A percentile compares a stretch with the other conserved stretches of the same genome.
These are phyloP conservation scores for Scedosporium minutisporum DNA, from an alignment of 2,329 filamentous ascomycete species.

Conservation along the genomic window DNA sequence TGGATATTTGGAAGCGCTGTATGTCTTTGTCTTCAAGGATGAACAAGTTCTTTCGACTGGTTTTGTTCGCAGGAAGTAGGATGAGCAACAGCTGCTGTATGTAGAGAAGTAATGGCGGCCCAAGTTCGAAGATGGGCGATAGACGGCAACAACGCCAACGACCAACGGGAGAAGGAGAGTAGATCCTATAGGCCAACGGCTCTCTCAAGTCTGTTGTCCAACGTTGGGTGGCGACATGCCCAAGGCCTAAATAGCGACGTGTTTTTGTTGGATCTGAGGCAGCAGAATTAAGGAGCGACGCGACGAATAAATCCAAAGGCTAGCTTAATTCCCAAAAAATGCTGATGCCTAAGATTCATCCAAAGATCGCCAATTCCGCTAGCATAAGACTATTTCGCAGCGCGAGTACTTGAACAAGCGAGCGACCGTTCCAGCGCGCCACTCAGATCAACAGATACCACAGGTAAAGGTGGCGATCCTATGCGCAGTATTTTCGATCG, in stretches of 20 bases:
- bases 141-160: too few relatives aligned
- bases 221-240: neutral
- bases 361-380: too few relatives aligned
- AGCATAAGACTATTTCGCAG: too few relatives aligned
- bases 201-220: neutral
- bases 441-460: neutral
- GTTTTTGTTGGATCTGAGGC: neutral
- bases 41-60: too few relatives aligned
- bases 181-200: too few relatives aligned
- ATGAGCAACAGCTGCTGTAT: too few relatives aligned
- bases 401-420: neutral
- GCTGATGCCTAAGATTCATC: neutral
- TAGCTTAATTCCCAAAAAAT: neutral
- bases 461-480: neutral
- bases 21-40: too few relatives aligned
- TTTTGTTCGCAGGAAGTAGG: too few relatives aligned
- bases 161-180: too few relatives aligned
- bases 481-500: neutral
- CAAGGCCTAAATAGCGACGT: neutral
- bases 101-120: too few relatives aligned
- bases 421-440: slow-evolving; percentile 2
- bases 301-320: neutral
- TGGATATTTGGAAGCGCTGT: too few relatives aligned
- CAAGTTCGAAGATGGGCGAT: too few relatives aligned
- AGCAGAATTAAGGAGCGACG: neutral